A percentile compares a stretch with the other conserved stretches of the same genome.
phyloP scores from a whole-genome alignment of 257 asterid species.

The Ballota nigra region DNA sequence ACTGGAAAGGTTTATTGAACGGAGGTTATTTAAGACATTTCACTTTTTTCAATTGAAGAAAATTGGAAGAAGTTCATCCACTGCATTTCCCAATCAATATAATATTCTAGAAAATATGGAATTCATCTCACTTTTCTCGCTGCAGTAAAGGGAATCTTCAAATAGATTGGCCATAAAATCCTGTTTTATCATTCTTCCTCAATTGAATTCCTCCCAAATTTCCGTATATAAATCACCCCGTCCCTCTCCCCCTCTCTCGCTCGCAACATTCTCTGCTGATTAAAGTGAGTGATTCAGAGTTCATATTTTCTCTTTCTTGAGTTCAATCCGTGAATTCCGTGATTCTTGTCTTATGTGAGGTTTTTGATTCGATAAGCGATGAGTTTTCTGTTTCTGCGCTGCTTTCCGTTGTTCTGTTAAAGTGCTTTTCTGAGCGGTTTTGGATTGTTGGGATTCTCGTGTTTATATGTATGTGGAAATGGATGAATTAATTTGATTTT shows the following conservation, averaged over 20 bases:
- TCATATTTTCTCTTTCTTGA: slow-evolving; percentile 1
- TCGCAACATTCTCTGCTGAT: too few species aligned
- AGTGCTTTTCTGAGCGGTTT: slow-evolving; percentile 24
- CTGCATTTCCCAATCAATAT: neutral
- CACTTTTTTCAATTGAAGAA: neutral
- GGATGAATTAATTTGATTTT: neutral
- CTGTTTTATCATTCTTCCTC: slow-evolving; percentile 25
- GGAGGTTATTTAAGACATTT: neutral
- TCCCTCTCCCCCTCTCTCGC: slow-evolving; percentile 20
- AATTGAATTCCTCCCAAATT: neutral
- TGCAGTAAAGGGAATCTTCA: slow-evolving; percentile 19
- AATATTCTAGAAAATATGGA: neutral
- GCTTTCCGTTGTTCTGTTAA: slow-evolving; percentile 25
- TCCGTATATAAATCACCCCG: neutral
- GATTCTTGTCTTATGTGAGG: slow-evolving; percentile 9
- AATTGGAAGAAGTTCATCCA: neutral
- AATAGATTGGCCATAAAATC: slow-evolving; percentile 17
- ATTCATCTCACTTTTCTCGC: neutral
- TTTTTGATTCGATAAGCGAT: neutral
- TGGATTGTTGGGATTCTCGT: slow-evolving; percentile 23
- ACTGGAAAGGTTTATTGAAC: neutral
- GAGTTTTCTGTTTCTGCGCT: slow-evolving; percentile 15
- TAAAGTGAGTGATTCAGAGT: slow-evolving; percentile 19
- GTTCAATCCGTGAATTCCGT: slow-evolving; percentile 8
- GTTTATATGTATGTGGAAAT: slow-evolving; percentile 5